phyloP scores from a whole-genome alignment of 257 asterid genomes.

The Cruciata laevipes region DNA sequence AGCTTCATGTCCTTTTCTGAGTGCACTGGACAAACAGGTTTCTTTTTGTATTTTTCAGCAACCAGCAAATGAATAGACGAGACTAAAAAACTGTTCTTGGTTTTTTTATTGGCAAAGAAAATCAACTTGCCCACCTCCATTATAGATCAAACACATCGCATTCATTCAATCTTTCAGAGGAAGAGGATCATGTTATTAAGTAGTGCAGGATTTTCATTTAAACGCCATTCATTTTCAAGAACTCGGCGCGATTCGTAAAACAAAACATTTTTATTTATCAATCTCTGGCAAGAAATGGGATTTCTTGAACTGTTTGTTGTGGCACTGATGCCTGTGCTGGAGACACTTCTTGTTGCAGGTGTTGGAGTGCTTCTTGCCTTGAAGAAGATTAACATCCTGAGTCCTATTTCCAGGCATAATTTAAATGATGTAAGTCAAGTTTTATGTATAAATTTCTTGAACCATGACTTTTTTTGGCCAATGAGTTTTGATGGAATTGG shows the following conservation, averaged over 20 bases:
- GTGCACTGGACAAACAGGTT: not conserved
- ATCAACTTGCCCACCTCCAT: not conserved
- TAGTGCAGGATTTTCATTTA: not conserved
- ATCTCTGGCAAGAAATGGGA: conserved; percentile 8
- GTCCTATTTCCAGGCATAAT: conserved; percentile 20
- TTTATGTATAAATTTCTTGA: not conserved
- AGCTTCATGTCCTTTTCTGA: not conserved
- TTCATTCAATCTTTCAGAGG: not conserved
- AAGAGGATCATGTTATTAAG: not conserved
- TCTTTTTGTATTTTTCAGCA: not conserved
- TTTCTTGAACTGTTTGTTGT: conserved; percentile 24
- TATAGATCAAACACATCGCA: not conserved
- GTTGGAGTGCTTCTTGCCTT: conserved; percentile 30
- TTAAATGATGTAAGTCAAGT: conserved; percentile 23
- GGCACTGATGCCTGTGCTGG: conserved; percentile 31
- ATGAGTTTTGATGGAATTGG: not conserved
- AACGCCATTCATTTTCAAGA: not conserved
- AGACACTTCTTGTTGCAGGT: conserved; percentile 26
- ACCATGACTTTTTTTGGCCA: not conserved
- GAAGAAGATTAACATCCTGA: conserved; percentile 23
- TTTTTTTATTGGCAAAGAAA: not conserved
- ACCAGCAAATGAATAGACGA: not conserved
- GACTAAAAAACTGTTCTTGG: not conserved
- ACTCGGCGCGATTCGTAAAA: not conserved
- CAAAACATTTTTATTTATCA: too few relatives aligned